phyloP scores from a whole-genome alignment of 2,329 filamentous ascomycete genomes.

The Dothistroma pini region DNA sequence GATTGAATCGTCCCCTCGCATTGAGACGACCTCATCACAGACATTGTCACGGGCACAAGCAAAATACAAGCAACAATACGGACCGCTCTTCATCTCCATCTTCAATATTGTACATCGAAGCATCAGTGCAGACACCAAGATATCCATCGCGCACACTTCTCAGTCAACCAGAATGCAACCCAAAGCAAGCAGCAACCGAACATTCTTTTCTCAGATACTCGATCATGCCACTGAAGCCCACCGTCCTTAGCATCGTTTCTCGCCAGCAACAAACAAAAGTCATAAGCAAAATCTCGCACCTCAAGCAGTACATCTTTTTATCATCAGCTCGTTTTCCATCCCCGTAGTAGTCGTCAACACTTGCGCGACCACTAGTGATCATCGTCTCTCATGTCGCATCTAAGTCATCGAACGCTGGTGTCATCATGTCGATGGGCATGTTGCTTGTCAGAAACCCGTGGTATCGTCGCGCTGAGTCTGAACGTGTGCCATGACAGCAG shows the following conservation, averaged over 20 bases:
- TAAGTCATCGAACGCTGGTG: not conserved
- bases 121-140: not conserved
- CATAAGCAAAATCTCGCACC: not conserved
- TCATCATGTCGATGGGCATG: not conserved
- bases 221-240: not conserved
- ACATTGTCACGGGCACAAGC: not conserved
- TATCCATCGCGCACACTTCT: not conserved
- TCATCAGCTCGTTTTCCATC: not conserved
- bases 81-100: not conserved
- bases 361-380: slow-evolving; percentile 2
- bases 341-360: slow-evolving; percentile 3
- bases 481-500: not conserved
- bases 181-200: not conserved
- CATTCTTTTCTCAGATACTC: not conserved
- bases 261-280: not conserved
- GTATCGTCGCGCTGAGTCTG: not conserved
- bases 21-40: not conserved
- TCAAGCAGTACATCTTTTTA: not conserved
- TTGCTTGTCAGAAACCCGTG: not conserved
- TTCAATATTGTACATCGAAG: not conserved
- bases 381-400: not conserved
- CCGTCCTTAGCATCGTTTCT: not conserved
- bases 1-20: no score
- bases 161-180: not conserved
- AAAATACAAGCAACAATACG: not conserved